Evolutionary conservation across 139 green algal genomes (phyloP).

Genomic region (Pseudopediastrum boryanum): DNA sequence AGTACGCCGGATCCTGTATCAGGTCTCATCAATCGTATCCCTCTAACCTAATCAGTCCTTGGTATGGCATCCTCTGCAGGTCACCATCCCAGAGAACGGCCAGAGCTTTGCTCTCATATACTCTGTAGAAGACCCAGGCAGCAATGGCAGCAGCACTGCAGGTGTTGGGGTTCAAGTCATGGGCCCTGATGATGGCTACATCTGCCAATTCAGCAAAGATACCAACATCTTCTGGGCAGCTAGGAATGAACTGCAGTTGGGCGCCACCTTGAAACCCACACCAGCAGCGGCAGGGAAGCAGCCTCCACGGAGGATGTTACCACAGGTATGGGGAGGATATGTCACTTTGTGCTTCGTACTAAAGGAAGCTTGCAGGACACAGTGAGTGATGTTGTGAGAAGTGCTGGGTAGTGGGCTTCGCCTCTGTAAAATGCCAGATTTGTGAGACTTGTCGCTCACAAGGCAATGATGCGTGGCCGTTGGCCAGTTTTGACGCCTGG

Average conservation of each 20-base stretch:
- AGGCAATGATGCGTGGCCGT: too few relatives aligned
- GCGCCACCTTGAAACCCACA: slow-evolving; percentile 59
- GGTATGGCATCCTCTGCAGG: slow-evolving; percentile 29
- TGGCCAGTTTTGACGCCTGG: too few relatives aligned
- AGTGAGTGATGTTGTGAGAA: too few relatives aligned
- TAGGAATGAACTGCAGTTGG: slow-evolving; percentile 65
- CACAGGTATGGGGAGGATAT: slow-evolving; percentile 35
- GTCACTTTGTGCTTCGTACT: too few relatives aligned
- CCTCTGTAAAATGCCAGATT: too few relatives aligned
- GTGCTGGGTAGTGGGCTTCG: too few relatives aligned
- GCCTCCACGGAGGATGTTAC: slow-evolving; percentile 14
- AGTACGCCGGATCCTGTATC: not conserved
- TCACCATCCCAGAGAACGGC: slow-evolving; percentile 81
- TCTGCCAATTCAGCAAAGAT: slow-evolving; percentile 82
- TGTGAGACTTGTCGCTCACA: too few relatives aligned
- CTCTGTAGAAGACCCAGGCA: slow-evolving; percentile 88
- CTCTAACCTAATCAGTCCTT: not conserved
- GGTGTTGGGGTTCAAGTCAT: slow-evolving; percentile 89
- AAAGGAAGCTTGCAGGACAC: too few relatives aligned
- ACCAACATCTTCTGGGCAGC: slow-evolving; percentile 82
- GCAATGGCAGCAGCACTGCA: slow-evolving; percentile 49
- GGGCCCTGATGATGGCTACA: slow-evolving; percentile 91
- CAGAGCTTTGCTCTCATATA: slow-evolving; percentile 97
- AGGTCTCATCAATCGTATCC: not conserved
- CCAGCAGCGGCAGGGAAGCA: slow-evolving; percentile 6